Base-by-base conservation (phyloP, 2,329 filamentous ascomycete species). In the Pestalotiopsis sp. region DNA sequence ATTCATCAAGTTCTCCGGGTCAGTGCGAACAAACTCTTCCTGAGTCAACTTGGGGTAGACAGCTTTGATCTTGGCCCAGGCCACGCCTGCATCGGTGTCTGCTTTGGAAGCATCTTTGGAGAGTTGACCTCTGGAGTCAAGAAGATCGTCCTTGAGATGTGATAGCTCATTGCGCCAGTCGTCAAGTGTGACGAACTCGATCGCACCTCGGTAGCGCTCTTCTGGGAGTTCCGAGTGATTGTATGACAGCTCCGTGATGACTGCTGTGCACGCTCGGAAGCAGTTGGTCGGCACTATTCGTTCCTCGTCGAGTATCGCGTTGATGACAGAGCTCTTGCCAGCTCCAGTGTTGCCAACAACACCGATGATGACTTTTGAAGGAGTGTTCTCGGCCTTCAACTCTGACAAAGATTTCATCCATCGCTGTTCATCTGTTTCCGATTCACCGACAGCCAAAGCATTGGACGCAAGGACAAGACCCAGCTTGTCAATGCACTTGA, bases 291-390 rank as follows among this genome's bases (percentile, higher is more conserved):
- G 81, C 0, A 81, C 70, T 7, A 82, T 71, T 11, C 31, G 23
- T 20, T 83, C 82, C 49, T 77, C 75, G 12, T 66, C 69, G 23
- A 72, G 61, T 25, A 75, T 49, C 1, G 71, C 70, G 59, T 75
- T 75, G 58, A 75, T 73, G 20, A 75, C 59, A 6, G 72, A 73
- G 63, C 73, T 75, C 56, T 75, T 75, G 9, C 74, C 73, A 1
- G 71, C 67, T 2, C 73, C 73, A 14, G 74, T 75, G 39, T 41
- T 39, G 7, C 74, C 74, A 38, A 75, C 68, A 2, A 76, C 85
- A 5, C 88, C 89, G 20, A 91, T 81, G 0, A 90, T 80, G 1
- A 82, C 83, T 31, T 76, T 79, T 2, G 73, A 74, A 23, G 77
- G 77, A 4, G 74, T 73, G 3, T 80, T 78, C 64, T 82, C 80